Conservation (phyloP, 2,329 filamentous ascomycete genomes). For the Dothistroma pini region DNA sequence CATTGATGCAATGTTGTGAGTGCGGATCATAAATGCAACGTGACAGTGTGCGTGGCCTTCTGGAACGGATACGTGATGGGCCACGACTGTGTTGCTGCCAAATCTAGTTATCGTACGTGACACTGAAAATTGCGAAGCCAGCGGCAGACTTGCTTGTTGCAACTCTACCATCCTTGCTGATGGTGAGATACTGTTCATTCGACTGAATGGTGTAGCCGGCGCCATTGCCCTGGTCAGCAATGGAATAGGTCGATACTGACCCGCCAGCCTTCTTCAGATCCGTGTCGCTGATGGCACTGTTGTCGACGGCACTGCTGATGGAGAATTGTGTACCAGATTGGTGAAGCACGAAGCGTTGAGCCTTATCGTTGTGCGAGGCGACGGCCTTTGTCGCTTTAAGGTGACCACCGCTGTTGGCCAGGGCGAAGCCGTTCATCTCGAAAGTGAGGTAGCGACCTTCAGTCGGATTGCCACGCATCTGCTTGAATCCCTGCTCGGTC, state of each 20-base stretch:
- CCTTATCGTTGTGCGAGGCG: slow-evolving; percentile 38
- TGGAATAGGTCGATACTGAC: slow-evolving; percentile 31
- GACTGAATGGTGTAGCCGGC: slow-evolving; percentile 33
- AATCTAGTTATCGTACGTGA: slow-evolving; percentile 29
- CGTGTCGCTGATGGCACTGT: slow-evolving; percentile 16
- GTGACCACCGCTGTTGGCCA: slow-evolving; percentile 26
- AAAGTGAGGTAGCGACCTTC: slow-evolving; percentile 55
- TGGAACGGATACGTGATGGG: no score
- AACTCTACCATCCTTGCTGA: slow-evolving; percentile 20
- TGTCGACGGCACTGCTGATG: slow-evolving; percentile 43
- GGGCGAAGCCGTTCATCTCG: slow-evolving; percentile 45
- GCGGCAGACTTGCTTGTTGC: slow-evolving; percentile 1
- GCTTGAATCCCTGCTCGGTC: slow-evolving; percentile 55
- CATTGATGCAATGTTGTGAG: no score
- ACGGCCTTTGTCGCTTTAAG: slow-evolving; percentile 27
- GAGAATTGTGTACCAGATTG: slow-evolving; percentile 40
- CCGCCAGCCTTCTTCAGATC: not conserved
- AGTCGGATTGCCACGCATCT: slow-evolving; percentile 50
- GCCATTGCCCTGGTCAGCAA: slow-evolving; percentile 37
- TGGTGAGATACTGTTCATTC: slow-evolving; percentile 26
- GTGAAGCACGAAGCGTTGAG: slow-evolving; percentile 52
- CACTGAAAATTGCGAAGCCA: slow-evolving; percentile 35
- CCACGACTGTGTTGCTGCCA: not conserved
- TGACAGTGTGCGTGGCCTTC: no score
- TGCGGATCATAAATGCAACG: no score